Evolutionary conservation across 805 yeast species (phyloP), one percentile per base, ranked within the genome.

Genomic region (Saccharomycopsis sp.): DNA sequence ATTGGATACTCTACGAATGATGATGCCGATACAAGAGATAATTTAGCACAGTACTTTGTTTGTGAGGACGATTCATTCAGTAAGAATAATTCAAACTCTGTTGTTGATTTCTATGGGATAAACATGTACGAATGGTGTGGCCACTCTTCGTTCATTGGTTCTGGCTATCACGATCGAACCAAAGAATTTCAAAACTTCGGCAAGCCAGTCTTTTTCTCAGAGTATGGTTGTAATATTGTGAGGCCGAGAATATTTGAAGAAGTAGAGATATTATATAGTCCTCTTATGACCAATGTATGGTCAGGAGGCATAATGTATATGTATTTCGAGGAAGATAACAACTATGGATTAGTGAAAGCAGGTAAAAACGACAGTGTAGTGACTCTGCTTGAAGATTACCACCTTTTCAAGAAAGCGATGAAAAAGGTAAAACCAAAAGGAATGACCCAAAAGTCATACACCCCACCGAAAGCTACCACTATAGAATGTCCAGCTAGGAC

Each of bases 1-100:
- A 92, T 93, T 58, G 99, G 99, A 15, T 93, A 92, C 73, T 87
- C 97, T 12, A 83, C 97, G 15, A 89, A 89, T 69, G 98, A 92
- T 72, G 97, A 89, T 69, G 78, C 85, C 25, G 85, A 82, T 24
- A 86, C 87, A 61, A 81, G 93, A 77, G 82, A 81, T 55, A 66
- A 76, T 52, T 75, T 86, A 66, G 92, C 92, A 59, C 88, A 85
- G 65, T 87, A 84, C 73, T 87, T 87, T 66, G 79, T 84, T 50
- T 87, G 94, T 77, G 93, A 93, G 73, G 82, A 78, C 61, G 75
- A 70, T 5, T 44, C 49, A 7, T 44, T 44, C 20, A 8, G 12
- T 17, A 19, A 44, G 22, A 12, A 44, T 3, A 44, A 7, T 3
- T 84, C 78, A 57, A 84, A 70, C 20, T 77, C 77, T 65, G 91